phyloP scores from a whole-genome alignment of 2,329 filamentous ascomycete species.

The Aquanectria penicillioides region DNA sequence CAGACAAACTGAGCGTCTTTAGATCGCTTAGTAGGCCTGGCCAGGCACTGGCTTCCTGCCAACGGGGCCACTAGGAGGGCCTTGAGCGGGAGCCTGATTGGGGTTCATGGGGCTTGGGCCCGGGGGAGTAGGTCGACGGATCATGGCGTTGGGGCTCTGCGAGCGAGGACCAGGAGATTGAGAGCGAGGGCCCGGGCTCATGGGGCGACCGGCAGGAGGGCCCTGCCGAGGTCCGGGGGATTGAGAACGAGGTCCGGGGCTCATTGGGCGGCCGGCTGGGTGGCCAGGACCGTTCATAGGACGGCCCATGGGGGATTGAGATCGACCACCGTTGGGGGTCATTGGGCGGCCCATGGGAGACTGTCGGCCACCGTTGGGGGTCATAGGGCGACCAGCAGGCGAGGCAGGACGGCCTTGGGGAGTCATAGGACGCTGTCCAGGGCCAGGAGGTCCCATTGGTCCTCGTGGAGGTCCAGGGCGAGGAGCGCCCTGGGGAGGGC shows the following conservation, averaged over 20 bases:
- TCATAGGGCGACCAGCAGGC: constrained; percentile 49
- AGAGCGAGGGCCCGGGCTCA: constrained; percentile 29
- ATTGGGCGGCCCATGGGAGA: constrained; percentile 47
- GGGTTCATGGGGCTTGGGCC: constrained; percentile 61
- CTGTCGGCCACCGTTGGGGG: constrained; percentile 50
- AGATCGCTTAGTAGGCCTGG: constrained; percentile 56
- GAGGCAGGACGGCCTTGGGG: constrained; percentile 23
- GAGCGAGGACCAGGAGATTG: constrained; percentile 45
- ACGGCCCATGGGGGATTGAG: constrained; percentile 48
- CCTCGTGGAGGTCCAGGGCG: constrained; percentile 48
- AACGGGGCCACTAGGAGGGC: constrained; percentile 54
- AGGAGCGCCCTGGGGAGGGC: constrained; percentile 57
- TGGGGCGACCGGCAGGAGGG: constrained; percentile 37
- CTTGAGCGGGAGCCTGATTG: constrained; percentile 43
- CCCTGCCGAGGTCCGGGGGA: constrained; percentile 42
- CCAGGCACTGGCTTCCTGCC: constrained; percentile 67
- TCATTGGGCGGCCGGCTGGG: constrained; percentile 39
- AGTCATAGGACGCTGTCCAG: constrained; percentile 36
- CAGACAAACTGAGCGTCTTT: constrained; percentile 14
- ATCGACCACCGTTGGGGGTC: constrained; percentile 45
- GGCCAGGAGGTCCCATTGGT: constrained; percentile 26
- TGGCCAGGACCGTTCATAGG: constrained; percentile 38
- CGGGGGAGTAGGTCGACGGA: constrained; percentile 54
- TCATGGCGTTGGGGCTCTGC: constrained; percentile 54
- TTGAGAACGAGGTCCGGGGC: constrained; percentile 30